These are phyloP conservation scores for Pachyrhizus erosus DNA, from an alignment of 306 rosid species.

Conservation along the genomic window DNA sequence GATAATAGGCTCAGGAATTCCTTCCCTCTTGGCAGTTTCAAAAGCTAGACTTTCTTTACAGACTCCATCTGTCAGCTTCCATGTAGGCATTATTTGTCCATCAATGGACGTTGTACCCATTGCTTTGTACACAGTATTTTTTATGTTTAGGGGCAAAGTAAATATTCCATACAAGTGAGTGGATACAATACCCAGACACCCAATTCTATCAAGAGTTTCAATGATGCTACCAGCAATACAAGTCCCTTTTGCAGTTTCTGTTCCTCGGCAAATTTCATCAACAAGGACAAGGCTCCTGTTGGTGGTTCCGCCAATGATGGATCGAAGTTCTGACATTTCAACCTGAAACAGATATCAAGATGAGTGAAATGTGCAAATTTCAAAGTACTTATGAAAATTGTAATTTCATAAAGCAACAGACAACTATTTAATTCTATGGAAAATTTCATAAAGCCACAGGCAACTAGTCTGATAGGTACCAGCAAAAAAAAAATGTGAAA, in stretches of 20 bases:
- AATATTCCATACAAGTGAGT: conserved; percentile 96
- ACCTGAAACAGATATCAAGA: conserved; percentile 61
- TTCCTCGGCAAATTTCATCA: conserved; percentile 98
- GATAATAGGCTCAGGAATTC: conserved; percentile 75
- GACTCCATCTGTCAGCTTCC: conserved; percentile 81
- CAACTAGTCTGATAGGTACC: not conserved
- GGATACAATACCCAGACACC: conserved; percentile 91
- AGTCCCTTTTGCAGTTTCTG: conserved; percentile 96
- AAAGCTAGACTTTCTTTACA: conserved; percentile 97
- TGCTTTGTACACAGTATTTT: conserved; percentile 73
- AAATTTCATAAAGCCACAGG: not conserved
- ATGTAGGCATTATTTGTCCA: conserved; percentile 83
- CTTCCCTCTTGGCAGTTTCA: conserved; percentile 94
- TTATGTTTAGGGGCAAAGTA: conserved; percentile 69
- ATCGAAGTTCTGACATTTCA: conserved; percentile 94
- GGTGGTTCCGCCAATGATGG: conserved; percentile 72
- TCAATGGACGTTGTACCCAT: conserved; percentile 74
- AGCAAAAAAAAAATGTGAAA: not conserved
- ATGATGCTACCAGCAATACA: conserved; percentile 94
- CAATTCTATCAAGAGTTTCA: conserved; percentile 79
- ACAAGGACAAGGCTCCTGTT: conserved; percentile 89
- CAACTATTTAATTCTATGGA: not conserved
- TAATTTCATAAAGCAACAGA: conserved; percentile 26
- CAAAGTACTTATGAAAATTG: not conserved
- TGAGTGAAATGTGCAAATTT: conserved; percentile 28